phyloP scores from a whole-genome alignment of 2,329 filamentous ascomycete genomes.

The Diaporthe amygdali region DNA sequence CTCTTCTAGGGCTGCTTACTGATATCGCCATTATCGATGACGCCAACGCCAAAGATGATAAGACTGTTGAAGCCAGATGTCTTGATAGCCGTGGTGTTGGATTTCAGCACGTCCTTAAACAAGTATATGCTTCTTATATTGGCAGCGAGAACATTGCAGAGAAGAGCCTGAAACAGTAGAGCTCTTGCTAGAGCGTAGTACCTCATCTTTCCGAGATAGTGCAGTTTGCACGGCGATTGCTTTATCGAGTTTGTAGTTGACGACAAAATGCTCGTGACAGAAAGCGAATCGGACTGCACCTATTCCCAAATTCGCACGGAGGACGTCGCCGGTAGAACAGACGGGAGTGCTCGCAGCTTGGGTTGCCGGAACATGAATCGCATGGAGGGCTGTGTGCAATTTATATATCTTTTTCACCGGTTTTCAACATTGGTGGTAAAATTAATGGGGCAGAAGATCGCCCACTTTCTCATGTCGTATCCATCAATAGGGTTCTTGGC shows the following conservation, averaged over 20 bases:
- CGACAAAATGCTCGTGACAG: not conserved
- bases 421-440: conserved; percentile 1
- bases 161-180: not conserved
- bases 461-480: not conserved
- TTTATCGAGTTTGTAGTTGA: not conserved
- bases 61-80: conserved; percentile 49
- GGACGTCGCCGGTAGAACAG: not conserved
- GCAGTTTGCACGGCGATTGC: not conserved
- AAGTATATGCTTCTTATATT: conserved; percentile 38
- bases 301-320: not conserved
- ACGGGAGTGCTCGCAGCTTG: not conserved
- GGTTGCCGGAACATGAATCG: not conserved
- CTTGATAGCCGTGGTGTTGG: conserved; percentile 45
- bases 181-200: not conserved
- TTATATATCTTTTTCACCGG: not conserved
- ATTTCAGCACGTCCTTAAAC: conserved; percentile 51
- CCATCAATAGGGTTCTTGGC: not conserved
- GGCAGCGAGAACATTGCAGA: conserved; percentile 5
- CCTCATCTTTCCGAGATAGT: not conserved
- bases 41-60: conserved; percentile 50
- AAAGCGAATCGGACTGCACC: not conserved
- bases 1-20: conserved; percentile 25
- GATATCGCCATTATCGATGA: conserved; percentile 47
- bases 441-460: not conserved
- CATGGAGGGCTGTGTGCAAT: not conserved